These are phyloP conservation scores for Solanum chacoense DNA, from an alignment of 305 asterid genomes.

Conservation along the genomic window DNA sequence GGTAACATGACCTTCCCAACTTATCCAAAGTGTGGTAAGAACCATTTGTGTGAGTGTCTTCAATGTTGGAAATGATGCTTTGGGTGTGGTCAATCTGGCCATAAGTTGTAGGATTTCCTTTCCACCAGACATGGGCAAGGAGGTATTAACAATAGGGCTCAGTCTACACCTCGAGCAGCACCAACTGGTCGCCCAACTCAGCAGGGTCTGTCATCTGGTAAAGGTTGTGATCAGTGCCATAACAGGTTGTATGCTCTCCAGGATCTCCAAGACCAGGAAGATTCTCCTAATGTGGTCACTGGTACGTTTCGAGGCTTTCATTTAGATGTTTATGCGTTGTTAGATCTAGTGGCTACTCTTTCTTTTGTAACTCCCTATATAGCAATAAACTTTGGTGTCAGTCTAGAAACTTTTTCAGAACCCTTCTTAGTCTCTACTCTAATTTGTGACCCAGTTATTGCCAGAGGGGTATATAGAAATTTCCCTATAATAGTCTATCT, in stretches of 20 bases:
- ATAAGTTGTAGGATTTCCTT: neutral
- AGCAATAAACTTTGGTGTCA: neutral
- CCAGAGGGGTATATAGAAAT: too few species aligned
- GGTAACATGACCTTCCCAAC: neutral
- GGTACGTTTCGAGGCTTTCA: neutral
- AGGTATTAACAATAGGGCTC: neutral
- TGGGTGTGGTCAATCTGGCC: neutral
- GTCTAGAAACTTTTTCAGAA: neutral
- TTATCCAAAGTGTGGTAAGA: neutral
- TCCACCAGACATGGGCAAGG: neutral
- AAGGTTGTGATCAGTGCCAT: neutral
- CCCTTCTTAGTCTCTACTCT: neutral
- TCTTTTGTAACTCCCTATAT: neutral
- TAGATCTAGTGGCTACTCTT: neutral
- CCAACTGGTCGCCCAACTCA: neutral
- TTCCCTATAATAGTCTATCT: too few species aligned
- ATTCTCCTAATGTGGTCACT: neutral
- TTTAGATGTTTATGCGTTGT: neutral
- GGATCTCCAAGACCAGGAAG: neutral
- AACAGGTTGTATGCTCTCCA: neutral
- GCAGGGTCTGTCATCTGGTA: neutral
- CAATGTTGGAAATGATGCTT: accelerated
- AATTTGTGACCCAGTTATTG: neutral
- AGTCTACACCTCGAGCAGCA: neutral
- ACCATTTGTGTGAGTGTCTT: neutral